These are phyloP conservation scores for Avena sativa DNA, from an alignment of 176 grass and related monocot genomes.

Conservation along the genomic window DNA sequence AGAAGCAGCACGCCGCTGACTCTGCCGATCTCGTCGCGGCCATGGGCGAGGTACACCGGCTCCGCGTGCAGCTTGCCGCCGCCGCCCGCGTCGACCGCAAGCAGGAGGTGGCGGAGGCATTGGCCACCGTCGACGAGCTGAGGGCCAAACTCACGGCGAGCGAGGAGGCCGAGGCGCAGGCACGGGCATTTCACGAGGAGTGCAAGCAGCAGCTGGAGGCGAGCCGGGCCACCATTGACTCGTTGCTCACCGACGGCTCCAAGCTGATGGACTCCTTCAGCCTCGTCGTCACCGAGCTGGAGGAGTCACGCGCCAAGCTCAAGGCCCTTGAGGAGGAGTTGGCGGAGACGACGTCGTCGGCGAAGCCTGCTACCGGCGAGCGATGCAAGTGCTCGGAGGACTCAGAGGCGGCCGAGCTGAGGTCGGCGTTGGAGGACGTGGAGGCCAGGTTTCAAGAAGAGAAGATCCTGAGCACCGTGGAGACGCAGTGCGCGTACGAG, in stretches of 20 bases:
- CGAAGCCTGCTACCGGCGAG: slow-evolving; percentile 5
- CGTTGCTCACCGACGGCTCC: slow-evolving; percentile 86
- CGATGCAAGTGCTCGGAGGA: slow-evolving; percentile 40
- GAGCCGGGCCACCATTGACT: slow-evolving; percentile 74
- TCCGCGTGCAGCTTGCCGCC: slow-evolving; percentile 68
- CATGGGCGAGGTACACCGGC: slow-evolving; percentile 78
- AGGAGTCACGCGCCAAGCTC: slow-evolving; percentile 77
- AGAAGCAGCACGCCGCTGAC: slow-evolving; percentile 89
- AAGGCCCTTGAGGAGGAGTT: slow-evolving; percentile 71
- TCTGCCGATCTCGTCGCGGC: slow-evolving; percentile 70
- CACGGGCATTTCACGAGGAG: slow-evolving; percentile 57
- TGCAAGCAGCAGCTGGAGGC: slow-evolving; percentile 79
- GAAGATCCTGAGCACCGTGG: slow-evolving; percentile 75
- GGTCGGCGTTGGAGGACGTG: slow-evolving; percentile 54
- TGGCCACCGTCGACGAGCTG: slow-evolving; percentile 64
- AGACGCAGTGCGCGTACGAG: slow-evolving; percentile 66
- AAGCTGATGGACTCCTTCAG: slow-evolving; percentile 98
- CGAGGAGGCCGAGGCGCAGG: slow-evolving; percentile 64
- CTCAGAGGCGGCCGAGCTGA: slow-evolving; percentile 53
- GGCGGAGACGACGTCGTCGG: slow-evolving; percentile 36
- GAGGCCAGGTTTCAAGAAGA: slow-evolving; percentile 62
- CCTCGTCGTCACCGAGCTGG: slow-evolving; percentile 83
- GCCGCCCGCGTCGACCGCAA: slow-evolving; percentile 47
- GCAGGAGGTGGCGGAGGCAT: slow-evolving; percentile 60
- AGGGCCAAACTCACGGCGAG: slow-evolving; percentile 63